phyloP scores from a whole-genome alignment of 169 alveolate genomes.

The Plasmodium cynomolgi region DNA sequence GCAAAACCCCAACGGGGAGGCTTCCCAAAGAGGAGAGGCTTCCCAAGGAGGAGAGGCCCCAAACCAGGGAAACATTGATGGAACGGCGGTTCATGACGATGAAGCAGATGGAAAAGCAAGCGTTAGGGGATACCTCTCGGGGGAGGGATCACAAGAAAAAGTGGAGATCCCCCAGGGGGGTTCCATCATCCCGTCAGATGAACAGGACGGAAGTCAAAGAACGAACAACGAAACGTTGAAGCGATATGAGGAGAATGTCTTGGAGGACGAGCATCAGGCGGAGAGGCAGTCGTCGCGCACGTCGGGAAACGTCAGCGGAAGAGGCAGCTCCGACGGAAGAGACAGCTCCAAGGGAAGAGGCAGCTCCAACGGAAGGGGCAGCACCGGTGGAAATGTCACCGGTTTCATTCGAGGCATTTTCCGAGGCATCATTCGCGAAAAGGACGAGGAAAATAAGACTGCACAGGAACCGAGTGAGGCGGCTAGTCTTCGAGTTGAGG shows the following conservation, averaged over 20 bases:
- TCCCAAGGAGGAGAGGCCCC: not conserved
- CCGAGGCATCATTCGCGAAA: not conserved
- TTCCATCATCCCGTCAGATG: not conserved
- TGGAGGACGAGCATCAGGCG: not conserved
- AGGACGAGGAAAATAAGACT: not conserved
- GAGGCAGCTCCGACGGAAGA: not conserved
- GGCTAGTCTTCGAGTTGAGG: not conserved
- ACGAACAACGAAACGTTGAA: constrained; percentile 22
- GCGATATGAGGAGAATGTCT: constrained; percentile 32
- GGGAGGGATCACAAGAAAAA: not conserved
- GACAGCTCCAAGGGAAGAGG: not conserved
- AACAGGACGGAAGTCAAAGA: not conserved
- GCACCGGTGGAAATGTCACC: not conserved
- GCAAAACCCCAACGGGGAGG: not conserved
- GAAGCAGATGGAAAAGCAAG: not conserved
- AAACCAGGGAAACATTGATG: not conserved
- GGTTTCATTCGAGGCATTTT: not conserved
- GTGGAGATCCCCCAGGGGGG: not conserved
- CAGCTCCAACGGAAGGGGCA: not conserved
- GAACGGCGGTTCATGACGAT: not conserved
- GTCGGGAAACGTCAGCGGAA: not conserved
- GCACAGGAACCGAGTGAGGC: not conserved
- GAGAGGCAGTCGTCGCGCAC: not conserved
- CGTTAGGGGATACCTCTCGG: not conserved
- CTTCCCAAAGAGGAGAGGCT: not conserved